These are phyloP conservation scores for Nakazawaea holstii DNA, from an alignment of 805 yeast species.

Conservation along the genomic window DNA sequence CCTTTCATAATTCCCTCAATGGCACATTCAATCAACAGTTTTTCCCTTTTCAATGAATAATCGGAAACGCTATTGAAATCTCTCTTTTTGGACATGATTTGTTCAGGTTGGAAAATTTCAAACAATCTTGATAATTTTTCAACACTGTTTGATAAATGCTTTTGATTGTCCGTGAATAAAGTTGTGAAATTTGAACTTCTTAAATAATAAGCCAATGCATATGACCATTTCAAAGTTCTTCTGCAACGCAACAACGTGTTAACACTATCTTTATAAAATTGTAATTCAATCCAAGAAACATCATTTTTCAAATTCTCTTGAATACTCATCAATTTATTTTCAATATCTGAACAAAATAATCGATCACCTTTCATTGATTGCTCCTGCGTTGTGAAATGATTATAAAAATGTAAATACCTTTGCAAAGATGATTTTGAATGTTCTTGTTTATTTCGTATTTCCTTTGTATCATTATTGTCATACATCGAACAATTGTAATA, in stretches of 20 bases:
- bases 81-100: conserved; percentile 20
- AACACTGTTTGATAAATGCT: conserved; percentile 14
- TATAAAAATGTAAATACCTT: conserved; percentile 70
- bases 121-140: conserved; percentile 29
- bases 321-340: conserved; percentile 53
- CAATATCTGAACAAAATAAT: conserved; percentile 56
- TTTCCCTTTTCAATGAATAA: conserved; percentile 9
- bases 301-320: conserved; percentile 50
- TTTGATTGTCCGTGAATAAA: conserved; percentile 66
- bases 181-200: conserved; percentile 42
- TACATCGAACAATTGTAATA: conserved; percentile 66
- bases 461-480: conserved; percentile 36
- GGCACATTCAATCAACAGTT: conserved; percentile 9
- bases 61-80: conserved; percentile 14
- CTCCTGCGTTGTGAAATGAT: conserved; percentile 71
- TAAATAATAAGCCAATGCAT: conserved; percentile 71
- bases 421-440: conserved; percentile 44
- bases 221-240: conserved; percentile 84
- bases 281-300: conserved; percentile 83
- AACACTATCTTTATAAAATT: conserved; percentile 73
- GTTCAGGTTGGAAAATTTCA: conserved; percentile 23
- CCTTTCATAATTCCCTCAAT: conserved; percentile 8
- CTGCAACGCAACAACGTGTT: conserved; percentile 62
- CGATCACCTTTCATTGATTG: conserved; percentile 70
- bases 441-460: conserved; percentile 32